phyloP scores from a whole-genome alignment of 441 rosid species.

The Euphorbia schlechtendalii region DNA sequence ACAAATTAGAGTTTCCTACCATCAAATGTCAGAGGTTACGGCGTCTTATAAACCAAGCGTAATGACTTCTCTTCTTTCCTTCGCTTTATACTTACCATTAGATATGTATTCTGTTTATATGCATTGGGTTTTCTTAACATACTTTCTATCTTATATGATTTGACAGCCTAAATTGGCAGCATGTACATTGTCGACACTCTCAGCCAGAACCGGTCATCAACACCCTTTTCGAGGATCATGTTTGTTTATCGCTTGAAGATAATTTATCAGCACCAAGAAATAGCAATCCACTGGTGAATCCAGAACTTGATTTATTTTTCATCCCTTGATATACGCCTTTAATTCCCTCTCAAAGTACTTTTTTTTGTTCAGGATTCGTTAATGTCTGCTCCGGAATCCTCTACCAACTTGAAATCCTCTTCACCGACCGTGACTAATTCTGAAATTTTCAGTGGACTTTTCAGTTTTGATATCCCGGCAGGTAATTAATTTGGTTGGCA shows the following conservation, averaged over 20 bases:
- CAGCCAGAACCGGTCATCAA: slow-evolving; percentile 38
- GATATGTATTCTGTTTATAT: neutral
- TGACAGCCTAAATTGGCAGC: slow-evolving; percentile 49
- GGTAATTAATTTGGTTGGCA: slow-evolving; percentile 20
- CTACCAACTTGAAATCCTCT: slow-evolving; percentile 27
- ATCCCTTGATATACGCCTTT: neutral
- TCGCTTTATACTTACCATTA: neutral
- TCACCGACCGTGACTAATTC: slow-evolving; percentile 27
- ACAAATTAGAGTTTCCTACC: slow-evolving; percentile 44
- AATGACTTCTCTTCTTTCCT: slow-evolving; percentile 2
- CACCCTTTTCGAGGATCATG: slow-evolving; percentile 49
- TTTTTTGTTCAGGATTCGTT: slow-evolving; percentile 25
- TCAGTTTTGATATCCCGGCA: slow-evolving; percentile 22
- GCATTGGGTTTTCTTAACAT: neutral
- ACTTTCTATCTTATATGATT: slow-evolving; percentile 12
- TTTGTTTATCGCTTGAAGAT: slow-evolving; percentile 29
- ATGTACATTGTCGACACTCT: slow-evolving; percentile 37
- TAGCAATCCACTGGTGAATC: slow-evolving; percentile 23
- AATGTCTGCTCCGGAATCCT: slow-evolving; percentile 23
- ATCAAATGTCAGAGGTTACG: slow-evolving; percentile 39
- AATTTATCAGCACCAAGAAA: slow-evolving; percentile 22
- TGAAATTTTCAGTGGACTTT: slow-evolving; percentile 22
- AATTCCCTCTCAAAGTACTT: neutral
- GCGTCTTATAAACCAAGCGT: slow-evolving; percentile 54
- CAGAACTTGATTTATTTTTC: neutral